phyloP scores from a whole-genome alignment of 768 basidiomycete species.

The Mycena galopus region DNA sequence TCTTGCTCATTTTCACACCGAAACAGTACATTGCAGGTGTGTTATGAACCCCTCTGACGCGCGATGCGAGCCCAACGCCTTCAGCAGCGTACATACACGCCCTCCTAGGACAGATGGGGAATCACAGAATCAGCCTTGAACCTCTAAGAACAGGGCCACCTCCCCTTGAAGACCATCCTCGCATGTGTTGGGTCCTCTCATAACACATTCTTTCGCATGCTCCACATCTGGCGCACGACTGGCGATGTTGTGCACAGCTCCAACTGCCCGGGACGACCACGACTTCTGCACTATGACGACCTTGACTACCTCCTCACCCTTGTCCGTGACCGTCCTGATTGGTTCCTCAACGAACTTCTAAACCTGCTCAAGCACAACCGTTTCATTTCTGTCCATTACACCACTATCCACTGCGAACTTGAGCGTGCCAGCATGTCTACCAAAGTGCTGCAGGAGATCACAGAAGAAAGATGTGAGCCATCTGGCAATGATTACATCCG shows the following conservation, averaged over 20 bases:
- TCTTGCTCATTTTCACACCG: no score
- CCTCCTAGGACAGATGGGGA: background rate
- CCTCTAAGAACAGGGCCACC: constrained; percentile 37
- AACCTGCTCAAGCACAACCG: no score
- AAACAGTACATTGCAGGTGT: no score
- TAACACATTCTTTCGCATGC: constrained; percentile 40
- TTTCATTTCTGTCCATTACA: no score
- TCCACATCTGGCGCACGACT: constrained; percentile 43
- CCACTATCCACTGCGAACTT: no score
- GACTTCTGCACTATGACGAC: constrained; percentile 37
- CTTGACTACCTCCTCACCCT: constrained; percentile 38
- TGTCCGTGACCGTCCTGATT: constrained; percentile 41
- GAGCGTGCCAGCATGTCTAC: no score
- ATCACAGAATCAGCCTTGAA: constrained; percentile 16
- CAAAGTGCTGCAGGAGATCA: no score
- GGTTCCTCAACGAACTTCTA: constrained; percentile 53
- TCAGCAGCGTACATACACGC: no score
- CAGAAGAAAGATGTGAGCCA: constrained; percentile 47
- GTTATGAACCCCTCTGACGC: no score
- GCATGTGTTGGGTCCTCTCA: constrained; percentile 38
- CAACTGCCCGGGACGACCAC: no score
- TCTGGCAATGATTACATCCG: constrained; percentile 40
- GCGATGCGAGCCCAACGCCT: no score
- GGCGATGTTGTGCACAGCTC: constrained; percentile 41
- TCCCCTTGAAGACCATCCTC: no score